Evolutionary conservation across 1,284 basidiomycete genomes (phyloP).

Genomic region (Ceratobasidium sp.): DNA sequence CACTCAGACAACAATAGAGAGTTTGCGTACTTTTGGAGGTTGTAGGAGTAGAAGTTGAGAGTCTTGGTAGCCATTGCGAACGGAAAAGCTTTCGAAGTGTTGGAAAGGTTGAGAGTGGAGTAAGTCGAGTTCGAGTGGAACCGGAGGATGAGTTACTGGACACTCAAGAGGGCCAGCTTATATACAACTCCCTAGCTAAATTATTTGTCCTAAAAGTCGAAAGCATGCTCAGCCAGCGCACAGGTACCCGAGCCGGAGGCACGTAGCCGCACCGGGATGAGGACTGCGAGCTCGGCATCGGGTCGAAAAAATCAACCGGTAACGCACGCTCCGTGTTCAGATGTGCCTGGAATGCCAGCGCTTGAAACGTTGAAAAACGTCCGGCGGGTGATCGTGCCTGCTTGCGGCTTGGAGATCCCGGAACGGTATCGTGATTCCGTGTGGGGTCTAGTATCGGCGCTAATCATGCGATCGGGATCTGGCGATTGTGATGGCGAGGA

Average conservation of each 20-base stretch:
- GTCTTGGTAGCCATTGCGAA: conserved; percentile 27
- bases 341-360: neutral
- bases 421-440: neutral
- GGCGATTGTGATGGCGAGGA: too few relatives aligned
- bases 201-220: neutral
- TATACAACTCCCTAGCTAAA: neutral
- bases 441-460: neutral
- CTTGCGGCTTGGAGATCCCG: neutral
- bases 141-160: neutral
- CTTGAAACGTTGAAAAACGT: neutral
- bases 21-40: conserved; percentile 25
- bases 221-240: neutral
- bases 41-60: conserved; percentile 23
- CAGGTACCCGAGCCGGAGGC: neutral
- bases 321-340: neutral
- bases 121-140: neutral
- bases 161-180: neutral
- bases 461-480: neutral
- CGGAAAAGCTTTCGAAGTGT: neutral
- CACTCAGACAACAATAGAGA: neutral
- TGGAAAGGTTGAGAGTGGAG: neutral
- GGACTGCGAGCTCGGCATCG: neutral
- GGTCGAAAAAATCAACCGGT: neutral
- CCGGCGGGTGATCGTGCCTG: conserved; percentile 3
- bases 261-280: neutral